Percentiles rank a stretch among this genome's conserved stretches.
These are phyloP conservation scores for Pichia sp. DNA, from an alignment of 1,139 yeast species.

Conservation along the genomic window DNA sequence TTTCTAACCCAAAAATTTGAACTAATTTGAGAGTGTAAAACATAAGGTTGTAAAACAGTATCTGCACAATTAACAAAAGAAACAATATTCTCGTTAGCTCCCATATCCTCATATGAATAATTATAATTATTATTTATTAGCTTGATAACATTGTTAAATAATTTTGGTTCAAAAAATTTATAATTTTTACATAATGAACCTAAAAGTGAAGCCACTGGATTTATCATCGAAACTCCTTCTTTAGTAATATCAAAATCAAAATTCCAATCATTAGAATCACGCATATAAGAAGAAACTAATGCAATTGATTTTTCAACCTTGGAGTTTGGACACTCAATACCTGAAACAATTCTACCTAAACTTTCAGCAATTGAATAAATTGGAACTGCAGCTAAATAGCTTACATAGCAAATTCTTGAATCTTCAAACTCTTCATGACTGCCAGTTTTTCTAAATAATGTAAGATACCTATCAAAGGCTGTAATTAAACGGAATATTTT, in stretches of 20 bases:
- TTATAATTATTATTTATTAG: not conserved
- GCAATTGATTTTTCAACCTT: constrained; percentile 26
- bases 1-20: constrained; percentile 90
- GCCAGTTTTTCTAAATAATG: constrained; percentile 53
- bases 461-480: constrained; percentile 52
- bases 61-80: constrained; percentile 36
- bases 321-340: constrained; percentile 20
- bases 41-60: constrained; percentile 55
- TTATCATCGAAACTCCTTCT: constrained; percentile 43
- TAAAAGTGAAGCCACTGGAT: constrained; percentile 53
- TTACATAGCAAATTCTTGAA: constrained; percentile 42
- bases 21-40: constrained; percentile 68
- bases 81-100: no score
- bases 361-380: constrained; percentile 41
- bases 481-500: constrained; percentile 20
- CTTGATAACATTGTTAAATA: constrained; percentile 14
- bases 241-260: constrained; percentile 34
- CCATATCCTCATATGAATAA: no score
- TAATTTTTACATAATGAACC: constrained; percentile 37
- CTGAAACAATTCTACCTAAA: constrained; percentile 35
- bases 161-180: constrained; percentile 23
- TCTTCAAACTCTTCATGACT: constrained; percentile 61
- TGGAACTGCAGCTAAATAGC: constrained; percentile 35
- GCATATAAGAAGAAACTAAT: constrained; percentile 30
- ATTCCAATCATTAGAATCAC: no score